Conservation (phyloP, 2,329 filamentous ascomycete species). For the Cladosporium sp. region DNA sequence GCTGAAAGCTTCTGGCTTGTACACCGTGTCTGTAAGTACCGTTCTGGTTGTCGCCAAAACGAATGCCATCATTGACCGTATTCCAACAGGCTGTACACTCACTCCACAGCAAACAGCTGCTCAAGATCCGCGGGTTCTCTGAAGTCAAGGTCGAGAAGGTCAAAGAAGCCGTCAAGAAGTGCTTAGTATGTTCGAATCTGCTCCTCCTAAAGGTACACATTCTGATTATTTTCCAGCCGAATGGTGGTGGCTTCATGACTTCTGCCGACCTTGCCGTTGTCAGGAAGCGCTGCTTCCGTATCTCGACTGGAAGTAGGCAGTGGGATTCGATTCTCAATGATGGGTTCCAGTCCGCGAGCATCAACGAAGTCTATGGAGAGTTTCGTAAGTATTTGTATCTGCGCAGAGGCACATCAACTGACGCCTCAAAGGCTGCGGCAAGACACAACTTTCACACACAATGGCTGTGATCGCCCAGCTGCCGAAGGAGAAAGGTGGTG, state of each 20-base stretch:
- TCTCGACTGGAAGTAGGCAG: constrained; percentile 67
- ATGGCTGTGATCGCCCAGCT: constrained; percentile 62
- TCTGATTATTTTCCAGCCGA: constrained; percentile 46
- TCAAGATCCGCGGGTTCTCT: constrained; percentile 67
- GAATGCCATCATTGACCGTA: not conserved
- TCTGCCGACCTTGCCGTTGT: constrained; percentile 60
- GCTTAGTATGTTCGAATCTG: constrained; percentile 50
- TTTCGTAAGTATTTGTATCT: constrained; percentile 38
- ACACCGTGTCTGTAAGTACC: constrained; percentile 56
- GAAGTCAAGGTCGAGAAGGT: constrained; percentile 68
- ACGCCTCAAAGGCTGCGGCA: constrained; percentile 48
- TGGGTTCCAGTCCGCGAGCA: constrained; percentile 67
- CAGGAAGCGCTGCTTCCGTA: constrained; percentile 59
- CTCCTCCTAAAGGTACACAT: too few relatives aligned
- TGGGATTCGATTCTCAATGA: constrained; percentile 63
- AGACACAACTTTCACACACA: constrained; percentile 66
- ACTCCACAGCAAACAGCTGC: constrained; percentile 55
- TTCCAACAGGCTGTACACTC: constrained; percentile 53
- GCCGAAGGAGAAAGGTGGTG: constrained; percentile 56
- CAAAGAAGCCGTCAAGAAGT: constrained; percentile 63
- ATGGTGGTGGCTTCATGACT: constrained; percentile 59
- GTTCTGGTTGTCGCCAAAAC: not conserved
- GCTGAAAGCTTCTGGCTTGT: constrained; percentile 59
- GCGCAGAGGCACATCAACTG: constrained; percentile 18
- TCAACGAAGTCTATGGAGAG: constrained; percentile 61